Conservation (phyloP, 768 basidiomycete species). For the Ephemerocybe angulata region DNA sequence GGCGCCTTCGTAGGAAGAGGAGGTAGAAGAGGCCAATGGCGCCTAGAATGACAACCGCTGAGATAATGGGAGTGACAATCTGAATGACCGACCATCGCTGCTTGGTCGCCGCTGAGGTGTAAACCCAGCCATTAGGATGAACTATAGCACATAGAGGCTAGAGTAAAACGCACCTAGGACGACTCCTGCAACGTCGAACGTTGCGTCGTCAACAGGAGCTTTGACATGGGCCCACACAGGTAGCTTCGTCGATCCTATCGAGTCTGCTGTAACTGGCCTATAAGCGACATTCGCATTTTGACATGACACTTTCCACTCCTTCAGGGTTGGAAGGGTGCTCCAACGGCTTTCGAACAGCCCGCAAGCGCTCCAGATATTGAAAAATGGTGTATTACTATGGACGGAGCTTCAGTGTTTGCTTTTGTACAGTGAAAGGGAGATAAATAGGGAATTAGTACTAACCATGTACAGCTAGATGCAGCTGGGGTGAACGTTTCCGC, state of each 20-base stretch:
- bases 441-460: not conserved
- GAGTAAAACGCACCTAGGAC: not conserved
- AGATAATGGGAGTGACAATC: constrained; percentile 3
- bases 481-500: not conserved
- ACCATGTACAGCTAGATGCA: constrained; percentile 7
- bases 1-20: not conserved
- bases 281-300: not conserved
- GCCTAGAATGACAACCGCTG: not conserved
- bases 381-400: constrained; percentile 6
- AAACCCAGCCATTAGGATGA: not conserved
- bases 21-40: not conserved
- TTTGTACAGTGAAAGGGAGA: not conserved
- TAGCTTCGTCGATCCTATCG: not conserved
- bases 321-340: not conserved
- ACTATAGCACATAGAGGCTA: not conserved
- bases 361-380: constrained; percentile 12
- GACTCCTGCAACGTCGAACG: constrained; percentile 4
- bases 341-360: not conserved
- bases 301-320: not conserved
- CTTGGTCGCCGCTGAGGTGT: not conserved
- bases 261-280: not conserved
- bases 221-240: constrained; percentile 3
- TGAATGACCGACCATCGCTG: not conserved
- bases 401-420: not conserved
- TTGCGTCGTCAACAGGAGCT: not conserved